phyloP scores from a whole-genome alignment of 305 asterid genomes.

The Ajuga reptans region DNA sequence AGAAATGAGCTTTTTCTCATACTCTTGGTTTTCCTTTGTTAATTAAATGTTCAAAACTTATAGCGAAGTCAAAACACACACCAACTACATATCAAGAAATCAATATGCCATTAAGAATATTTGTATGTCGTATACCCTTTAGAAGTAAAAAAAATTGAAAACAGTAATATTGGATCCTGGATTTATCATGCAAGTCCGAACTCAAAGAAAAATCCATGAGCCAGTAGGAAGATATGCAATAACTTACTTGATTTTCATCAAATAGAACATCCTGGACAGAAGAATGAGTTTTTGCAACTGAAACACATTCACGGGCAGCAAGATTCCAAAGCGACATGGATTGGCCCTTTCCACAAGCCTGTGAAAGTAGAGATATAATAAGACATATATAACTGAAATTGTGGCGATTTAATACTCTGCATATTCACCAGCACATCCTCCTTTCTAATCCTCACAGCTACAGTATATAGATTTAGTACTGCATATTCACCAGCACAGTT shows the following conservation, averaged over 20 bases:
- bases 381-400: not conserved
- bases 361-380: constrained; percentile 19
- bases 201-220: constrained; percentile 11
- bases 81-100: not conserved
- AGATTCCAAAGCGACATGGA: constrained; percentile 84
- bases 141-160: not conserved
- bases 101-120: not conserved
- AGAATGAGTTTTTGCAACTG: constrained; percentile 41
- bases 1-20: not conserved
- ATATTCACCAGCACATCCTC: not conserved
- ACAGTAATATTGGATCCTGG: not conserved
- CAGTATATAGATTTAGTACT: not conserved
- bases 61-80: not conserved
- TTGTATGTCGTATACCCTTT: not conserved
- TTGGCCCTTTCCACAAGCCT: constrained; percentile 87
- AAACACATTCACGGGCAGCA: constrained; percentile 71
- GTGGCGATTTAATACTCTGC: not conserved
- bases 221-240: constrained; percentile 4
- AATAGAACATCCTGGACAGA: constrained; percentile 66
- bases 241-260: constrained; percentile 69
- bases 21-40: no score
- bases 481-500: not conserved
- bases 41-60: not conserved
- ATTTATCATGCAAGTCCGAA: not conserved
- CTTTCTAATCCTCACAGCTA: not conserved